phyloP scores from a whole-genome alignment of 257 asterid species.

The Dorcoceras hygrometricum region DNA sequence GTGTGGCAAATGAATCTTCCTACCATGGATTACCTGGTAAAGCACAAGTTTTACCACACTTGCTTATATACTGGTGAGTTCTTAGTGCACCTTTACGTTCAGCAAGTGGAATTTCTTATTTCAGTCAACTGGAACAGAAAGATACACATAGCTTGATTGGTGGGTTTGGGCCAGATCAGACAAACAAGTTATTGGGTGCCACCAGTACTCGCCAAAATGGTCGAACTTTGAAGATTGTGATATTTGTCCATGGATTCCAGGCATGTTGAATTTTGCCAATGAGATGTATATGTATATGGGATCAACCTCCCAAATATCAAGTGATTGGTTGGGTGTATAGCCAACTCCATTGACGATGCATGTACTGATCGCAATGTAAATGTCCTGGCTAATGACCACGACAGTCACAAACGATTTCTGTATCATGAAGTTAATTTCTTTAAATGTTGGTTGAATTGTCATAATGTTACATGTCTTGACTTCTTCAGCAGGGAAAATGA shows the following conservation, averaged over 20 bases:
- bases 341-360: too few species aligned
- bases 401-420: background rate
- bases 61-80: too few species aligned
- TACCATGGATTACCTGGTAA: constrained; percentile 56
- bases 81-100: constrained; percentile 67
- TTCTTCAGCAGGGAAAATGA: constrained; percentile 4
- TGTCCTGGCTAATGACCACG: constrained; percentile 3
- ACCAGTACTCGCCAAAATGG: constrained; percentile 55
- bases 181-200: constrained; percentile 41
- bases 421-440: background rate
- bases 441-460: constrained; percentile 7
- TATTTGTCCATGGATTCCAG: constrained; percentile 98
- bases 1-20: constrained; percentile 61
- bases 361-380: background rate
- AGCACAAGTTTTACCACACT: constrained; percentile 57
- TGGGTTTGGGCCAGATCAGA: constrained; percentile 36
- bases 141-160: constrained; percentile 35
- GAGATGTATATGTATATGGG: background rate
- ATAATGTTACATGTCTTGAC: constrained; percentile 8
- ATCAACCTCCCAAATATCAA: too few species aligned
- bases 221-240: constrained; percentile 80
- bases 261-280: constrained; percentile 42
- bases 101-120: constrained; percentile 64
- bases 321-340: too few species aligned
- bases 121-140: constrained; percentile 43